phyloP scores from a whole-genome alignment of 208 protist species.

The Leptomonas seymouri region DNA sequence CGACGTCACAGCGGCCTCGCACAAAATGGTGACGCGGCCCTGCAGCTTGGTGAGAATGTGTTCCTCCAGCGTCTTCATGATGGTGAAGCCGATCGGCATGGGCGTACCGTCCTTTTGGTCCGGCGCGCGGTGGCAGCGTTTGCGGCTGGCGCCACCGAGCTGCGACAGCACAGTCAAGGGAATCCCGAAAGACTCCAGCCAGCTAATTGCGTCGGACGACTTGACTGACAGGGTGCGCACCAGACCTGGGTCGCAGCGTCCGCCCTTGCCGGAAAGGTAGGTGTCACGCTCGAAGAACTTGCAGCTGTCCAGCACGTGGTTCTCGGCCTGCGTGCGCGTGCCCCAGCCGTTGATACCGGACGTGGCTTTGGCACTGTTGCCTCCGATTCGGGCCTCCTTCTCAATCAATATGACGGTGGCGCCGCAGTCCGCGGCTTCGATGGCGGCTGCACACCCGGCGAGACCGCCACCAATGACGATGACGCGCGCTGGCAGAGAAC shows the following conservation, averaged over 20 bases:
- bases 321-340: conserved; percentile 83
- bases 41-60: conserved; percentile 68
- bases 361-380: conserved; percentile 97
- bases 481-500: conserved; percentile 62
- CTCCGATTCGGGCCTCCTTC: conserved; percentile 88
- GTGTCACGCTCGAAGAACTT: conserved; percentile 89
- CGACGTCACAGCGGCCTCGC: conserved; percentile 45
- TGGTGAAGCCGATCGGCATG: conserved; percentile 90
- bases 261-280: conserved; percentile 63
- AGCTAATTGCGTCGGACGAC: conserved; percentile 78
- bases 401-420: conserved; percentile 93
- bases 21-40: conserved; percentile 44
- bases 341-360: conserved; percentile 95
- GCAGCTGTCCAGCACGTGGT: conserved; percentile 60
- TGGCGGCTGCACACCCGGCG: conserved; percentile 83
- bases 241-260: conserved; percentile 69
- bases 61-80: conserved; percentile 84
- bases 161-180: conserved; percentile 86
- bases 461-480: conserved; percentile 88
- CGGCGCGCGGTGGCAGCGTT: conserved; percentile 88
- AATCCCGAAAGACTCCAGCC: conserved; percentile 80
- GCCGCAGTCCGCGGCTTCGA: conserved; percentile 79
- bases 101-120: conserved; percentile 76
- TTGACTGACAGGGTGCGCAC: conserved; percentile 85
- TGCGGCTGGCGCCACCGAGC: conserved; percentile 88